A percentile compares a stretch with the other conserved stretches of the same genome.
These are phyloP conservation scores for Caloboletus firmus DNA, from an alignment of 1,284 basidiomycete species.

Conservation along the genomic window DNA sequence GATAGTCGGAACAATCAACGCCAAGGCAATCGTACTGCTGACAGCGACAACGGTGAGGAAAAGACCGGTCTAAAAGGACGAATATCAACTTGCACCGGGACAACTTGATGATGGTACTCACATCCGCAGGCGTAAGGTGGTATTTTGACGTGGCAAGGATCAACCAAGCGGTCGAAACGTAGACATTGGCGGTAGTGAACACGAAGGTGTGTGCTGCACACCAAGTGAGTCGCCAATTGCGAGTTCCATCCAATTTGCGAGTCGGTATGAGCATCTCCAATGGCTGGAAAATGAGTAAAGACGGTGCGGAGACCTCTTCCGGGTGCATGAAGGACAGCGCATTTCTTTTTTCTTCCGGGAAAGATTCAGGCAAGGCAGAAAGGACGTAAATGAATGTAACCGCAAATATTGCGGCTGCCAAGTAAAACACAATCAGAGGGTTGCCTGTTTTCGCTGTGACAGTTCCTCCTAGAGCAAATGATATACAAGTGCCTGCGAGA, in stretches of 20 bases:
- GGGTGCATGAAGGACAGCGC: constrained; percentile 15
- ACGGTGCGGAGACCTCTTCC: neutral
- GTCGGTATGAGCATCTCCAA: constrained; percentile 28
- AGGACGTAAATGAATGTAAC: constrained; percentile 23
- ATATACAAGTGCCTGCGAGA: constrained; percentile 26
- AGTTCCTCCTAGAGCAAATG: constrained; percentile 31
- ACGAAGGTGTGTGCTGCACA: constrained; percentile 31
- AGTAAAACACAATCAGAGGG: constrained; percentile 29
- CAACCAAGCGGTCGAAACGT: constrained; percentile 24
- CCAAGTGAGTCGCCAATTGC: constrained; percentile 34
- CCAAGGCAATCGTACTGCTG: constrained; percentile 18
- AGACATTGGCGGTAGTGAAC: constrained; percentile 17
- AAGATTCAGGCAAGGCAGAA: constrained; percentile 35
- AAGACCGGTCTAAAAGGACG: constrained; percentile 24
- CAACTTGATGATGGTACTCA: constrained; percentile 1
- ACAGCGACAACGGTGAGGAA: constrained; percentile 16
- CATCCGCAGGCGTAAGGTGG: constrained; percentile 25
- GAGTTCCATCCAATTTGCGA: constrained; percentile 21
- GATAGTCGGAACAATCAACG: constrained; percentile 15
- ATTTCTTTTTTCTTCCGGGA: constrained; percentile 29
- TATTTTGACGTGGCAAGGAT: constrained; percentile 29
- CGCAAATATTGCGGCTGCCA: constrained; percentile 20
- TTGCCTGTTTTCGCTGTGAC: constrained; percentile 31
- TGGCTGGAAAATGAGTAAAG: constrained; percentile 24
- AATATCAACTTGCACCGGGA: constrained; percentile 1